Evolutionary conservation across 768 basidiomycete genomes (phyloP).

Genomic region (Leccinum truebloodii): DNA sequence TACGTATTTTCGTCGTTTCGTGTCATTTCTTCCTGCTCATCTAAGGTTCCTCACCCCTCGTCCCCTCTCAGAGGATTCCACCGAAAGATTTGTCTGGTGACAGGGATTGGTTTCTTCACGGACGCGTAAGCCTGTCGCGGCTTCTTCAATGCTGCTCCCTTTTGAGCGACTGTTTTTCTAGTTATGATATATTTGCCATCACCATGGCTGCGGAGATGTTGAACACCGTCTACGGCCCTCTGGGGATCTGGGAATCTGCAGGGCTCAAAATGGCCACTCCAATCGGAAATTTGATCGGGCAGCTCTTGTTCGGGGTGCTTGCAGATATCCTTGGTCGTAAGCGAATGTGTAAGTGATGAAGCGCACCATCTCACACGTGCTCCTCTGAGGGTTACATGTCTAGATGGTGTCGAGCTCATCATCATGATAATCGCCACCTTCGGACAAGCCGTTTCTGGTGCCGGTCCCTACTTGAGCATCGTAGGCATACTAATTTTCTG

Average conservation of each 20-base stretch:
- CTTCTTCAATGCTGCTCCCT: not conserved
- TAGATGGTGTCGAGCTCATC: constrained; percentile 55
- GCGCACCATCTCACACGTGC: not conserved
- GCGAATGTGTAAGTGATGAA: constrained; percentile 60
- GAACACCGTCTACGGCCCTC: constrained; percentile 64
- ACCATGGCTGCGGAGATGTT: constrained; percentile 81
- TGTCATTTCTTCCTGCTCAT: not conserved
- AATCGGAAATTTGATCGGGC: constrained; percentile 71
- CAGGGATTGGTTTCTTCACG: constrained; percentile 88
- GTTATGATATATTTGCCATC: constrained; percentile 84
- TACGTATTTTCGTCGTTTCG: not conserved
- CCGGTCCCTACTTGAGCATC: constrained; percentile 60
- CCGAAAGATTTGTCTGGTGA: constrained; percentile 62
- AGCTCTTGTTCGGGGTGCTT: constrained; percentile 74
- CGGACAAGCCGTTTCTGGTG: constrained; percentile 73
- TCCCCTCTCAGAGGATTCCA: constrained; percentile 65
- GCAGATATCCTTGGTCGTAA: constrained; percentile 75
- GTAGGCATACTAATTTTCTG: constrained; percentile 75
- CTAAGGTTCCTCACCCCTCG: not conserved
- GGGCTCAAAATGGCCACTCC: constrained; percentile 76
- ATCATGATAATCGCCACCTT: constrained; percentile 79
- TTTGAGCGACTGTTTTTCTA: not conserved
- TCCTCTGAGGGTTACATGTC: not conserved
- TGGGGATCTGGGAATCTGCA: constrained; percentile 52
- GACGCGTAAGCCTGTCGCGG: constrained; percentile 52